Conservation (phyloP, 2,329 filamentous ascomycete genomes). For the Zymoseptoria tritici region DNA sequence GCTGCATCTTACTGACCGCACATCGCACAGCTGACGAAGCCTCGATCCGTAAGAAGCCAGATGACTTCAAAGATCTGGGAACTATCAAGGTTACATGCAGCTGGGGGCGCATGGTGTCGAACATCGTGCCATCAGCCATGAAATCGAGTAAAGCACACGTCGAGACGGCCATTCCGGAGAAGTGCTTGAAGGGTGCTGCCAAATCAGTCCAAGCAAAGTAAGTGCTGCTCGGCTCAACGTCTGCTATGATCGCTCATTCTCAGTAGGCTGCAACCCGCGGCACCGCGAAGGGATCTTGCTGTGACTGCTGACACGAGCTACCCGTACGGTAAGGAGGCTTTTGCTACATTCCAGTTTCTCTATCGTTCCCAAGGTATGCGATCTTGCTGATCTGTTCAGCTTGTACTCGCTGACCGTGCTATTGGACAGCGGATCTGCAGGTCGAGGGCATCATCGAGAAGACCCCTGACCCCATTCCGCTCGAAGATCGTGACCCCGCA, state of each 20-base stretch:
- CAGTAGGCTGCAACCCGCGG: not conserved
- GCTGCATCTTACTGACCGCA: not conserved
- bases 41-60: not conserved
- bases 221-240: not conserved
- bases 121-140: not conserved
- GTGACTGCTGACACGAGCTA: not conserved
- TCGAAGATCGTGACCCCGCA: conserved; percentile 23
- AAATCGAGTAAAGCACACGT: not conserved
- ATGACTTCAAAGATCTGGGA: not conserved
- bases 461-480: conserved; percentile 18
- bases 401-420: not conserved
- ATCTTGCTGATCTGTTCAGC: not conserved
- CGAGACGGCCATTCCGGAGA: conserved; percentile 15
- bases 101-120: not conserved
- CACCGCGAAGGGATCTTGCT: not conserved
- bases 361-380: conserved; percentile 16
- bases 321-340: conserved; percentile 14
- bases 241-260: not conserved
- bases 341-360: conserved; percentile 20
- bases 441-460: conserved; percentile 23
- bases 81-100: not conserved
- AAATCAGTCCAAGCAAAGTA: conserved; percentile 20
- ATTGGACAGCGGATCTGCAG: conserved; percentile 17
- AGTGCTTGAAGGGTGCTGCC: conserved; percentile 24
- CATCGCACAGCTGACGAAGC: no score